phyloP scores from a whole-genome alignment of 306 rosid species.

The Cucurbita maxima region DNA sequence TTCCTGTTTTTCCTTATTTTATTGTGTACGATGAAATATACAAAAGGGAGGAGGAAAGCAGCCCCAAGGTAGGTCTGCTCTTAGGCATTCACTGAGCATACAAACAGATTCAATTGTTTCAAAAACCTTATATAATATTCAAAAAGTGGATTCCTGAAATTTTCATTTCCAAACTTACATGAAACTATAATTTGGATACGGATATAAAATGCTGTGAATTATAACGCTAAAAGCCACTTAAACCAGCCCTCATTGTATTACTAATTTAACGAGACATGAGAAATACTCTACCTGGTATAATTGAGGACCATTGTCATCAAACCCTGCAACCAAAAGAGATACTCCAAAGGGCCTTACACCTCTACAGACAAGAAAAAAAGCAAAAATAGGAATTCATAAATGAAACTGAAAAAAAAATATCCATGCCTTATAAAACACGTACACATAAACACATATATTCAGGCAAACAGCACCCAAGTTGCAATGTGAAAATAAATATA shows the following conservation, averaged over 20 bases:
- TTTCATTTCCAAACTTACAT: neutral
- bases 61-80: neutral
- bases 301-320: conserved; percentile 86
- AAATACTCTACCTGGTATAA: conserved; percentile 56
- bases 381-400: conserved; percentile 1
- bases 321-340: conserved; percentile 83
- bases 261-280: neutral
- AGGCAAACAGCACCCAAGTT: neutral
- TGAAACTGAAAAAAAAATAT: neutral
- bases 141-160: neutral
- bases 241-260: neutral
- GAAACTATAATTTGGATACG: neutral
- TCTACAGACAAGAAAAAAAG: conserved; percentile 20
- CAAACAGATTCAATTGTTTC: neutral
- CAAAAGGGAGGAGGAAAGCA: neutral
- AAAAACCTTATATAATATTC: neutral
- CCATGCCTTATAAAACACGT: neutral
- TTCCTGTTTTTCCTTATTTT: neutral
- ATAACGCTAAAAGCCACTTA: neutral
- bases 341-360: conserved; percentile 99
- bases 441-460: neutral
- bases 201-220: neutral
- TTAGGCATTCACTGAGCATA: neutral
- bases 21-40: neutral
- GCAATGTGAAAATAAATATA: neutral